These are phyloP conservation scores for Cladosporium sp. DNA, from an alignment of 2,329 filamentous ascomycete species.

Conservation along the genomic window DNA sequence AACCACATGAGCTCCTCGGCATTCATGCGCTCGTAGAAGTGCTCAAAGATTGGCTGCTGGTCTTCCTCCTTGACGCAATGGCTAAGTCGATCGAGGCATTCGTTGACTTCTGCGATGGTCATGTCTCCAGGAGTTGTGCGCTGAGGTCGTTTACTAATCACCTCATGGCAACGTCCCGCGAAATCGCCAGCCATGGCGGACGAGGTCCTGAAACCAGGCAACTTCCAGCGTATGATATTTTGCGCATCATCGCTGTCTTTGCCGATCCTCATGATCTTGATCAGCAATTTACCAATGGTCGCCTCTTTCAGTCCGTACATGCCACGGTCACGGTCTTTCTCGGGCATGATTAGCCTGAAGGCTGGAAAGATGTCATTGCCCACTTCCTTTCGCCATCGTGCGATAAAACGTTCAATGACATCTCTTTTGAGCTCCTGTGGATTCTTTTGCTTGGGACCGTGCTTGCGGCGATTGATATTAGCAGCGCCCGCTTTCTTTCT, in stretches of 20 bases:
- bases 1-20: slow-evolving; percentile 91
- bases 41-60: slow-evolving; percentile 73
- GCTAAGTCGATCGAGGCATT: slow-evolving; percentile 73
- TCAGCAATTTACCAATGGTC: slow-evolving; percentile 81
- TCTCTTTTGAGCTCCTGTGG: slow-evolving; percentile 74
- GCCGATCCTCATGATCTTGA: slow-evolving; percentile 88
- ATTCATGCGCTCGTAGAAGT: slow-evolving; percentile 89
- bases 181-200: slow-evolving; percentile 81
- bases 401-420: slow-evolving; percentile 83
- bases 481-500: slow-evolving; percentile 64
- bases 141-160: slow-evolving; percentile 79
- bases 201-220: slow-evolving; percentile 65
- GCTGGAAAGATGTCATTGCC: slow-evolving; percentile 92
- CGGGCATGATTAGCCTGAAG: slow-evolving; percentile 83
- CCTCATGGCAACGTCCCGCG: slow-evolving; percentile 80
- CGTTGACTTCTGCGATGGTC: slow-evolving; percentile 86
- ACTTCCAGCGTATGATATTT: slow-evolving; percentile 85
- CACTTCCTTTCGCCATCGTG: slow-evolving; percentile 80
- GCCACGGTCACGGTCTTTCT: slow-evolving; percentile 85
- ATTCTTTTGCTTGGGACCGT: slow-evolving; percentile 24
- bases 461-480: slow-evolving; percentile 48
- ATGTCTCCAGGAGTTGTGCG: slow-evolving; percentile 69
- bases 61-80: slow-evolving; percentile 70
- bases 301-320: slow-evolving; percentile 96
- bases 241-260: slow-evolving; percentile 84